Evolutionary conservation across 768 basidiomycete genomes (phyloP).

Genomic region (Cyclocybe aegerita): DNA sequence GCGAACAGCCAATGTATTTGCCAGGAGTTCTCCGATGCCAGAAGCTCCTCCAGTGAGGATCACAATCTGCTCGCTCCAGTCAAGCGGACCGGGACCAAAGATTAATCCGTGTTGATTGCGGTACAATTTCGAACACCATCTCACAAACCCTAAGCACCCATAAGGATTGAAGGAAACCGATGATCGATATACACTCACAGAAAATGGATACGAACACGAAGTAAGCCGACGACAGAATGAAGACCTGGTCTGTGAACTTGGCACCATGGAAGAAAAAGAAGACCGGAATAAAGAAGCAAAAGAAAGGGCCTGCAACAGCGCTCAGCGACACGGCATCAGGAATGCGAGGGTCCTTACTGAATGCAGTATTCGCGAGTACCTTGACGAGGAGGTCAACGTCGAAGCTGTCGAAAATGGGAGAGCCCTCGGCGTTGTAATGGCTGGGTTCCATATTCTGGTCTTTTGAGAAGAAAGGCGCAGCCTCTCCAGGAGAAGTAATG

Average conservation of each 20-base stretch:
- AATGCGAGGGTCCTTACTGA: constrained; percentile 53
- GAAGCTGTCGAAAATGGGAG: constrained; percentile 64
- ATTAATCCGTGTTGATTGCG: constrained; percentile 71
- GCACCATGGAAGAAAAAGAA: constrained; percentile 75
- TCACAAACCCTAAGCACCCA: constrained; percentile 53
- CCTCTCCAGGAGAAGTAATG: constrained; percentile 19
- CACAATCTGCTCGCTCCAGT: constrained; percentile 90
- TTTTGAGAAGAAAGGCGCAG: constrained; percentile 28
- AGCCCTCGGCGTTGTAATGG: constrained; percentile 30
- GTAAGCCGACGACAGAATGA: constrained; percentile 55
- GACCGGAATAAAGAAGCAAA: constrained; percentile 75
- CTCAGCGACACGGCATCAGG: constrained; percentile 1
- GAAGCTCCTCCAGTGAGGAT: constrained; percentile 93
- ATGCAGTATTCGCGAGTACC: constrained; percentile 73
- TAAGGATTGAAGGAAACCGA: background rate
- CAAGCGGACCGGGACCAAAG: constrained; percentile 56
- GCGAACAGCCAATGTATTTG: constrained; percentile 81
- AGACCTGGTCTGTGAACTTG: constrained; percentile 45
- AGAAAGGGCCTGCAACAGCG: constrained; percentile 69
- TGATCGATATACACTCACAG: constrained; percentile 49
- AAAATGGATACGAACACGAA: constrained; percentile 58
- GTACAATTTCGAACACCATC: constrained; percentile 71
- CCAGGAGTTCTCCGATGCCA: constrained; percentile 86
- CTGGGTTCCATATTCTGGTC: constrained; percentile 26
- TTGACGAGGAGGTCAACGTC: constrained; percentile 80